These are phyloP conservation scores for Hermanozyma aechmeae DNA, from an alignment of 805 yeast species.

Conservation along the genomic window DNA sequence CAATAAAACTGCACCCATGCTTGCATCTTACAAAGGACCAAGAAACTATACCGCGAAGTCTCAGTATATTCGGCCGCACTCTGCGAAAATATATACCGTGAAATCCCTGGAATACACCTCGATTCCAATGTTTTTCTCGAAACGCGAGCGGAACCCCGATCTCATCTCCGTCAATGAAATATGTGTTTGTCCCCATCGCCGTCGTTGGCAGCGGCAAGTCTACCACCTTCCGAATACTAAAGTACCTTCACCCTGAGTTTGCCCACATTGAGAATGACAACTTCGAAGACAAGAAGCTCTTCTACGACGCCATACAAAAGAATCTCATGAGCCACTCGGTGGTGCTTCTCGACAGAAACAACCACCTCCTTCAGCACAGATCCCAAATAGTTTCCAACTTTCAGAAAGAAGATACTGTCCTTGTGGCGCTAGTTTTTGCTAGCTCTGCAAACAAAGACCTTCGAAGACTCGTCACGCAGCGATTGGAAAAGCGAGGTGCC, in stretches of 20 bases:
- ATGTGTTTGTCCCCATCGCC: conserved; percentile 72
- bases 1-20: too few species aligned
- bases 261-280: conserved; percentile 79
- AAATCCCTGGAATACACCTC: too few species aligned
- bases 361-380: conserved; percentile 66
- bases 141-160: too few species aligned
- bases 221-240: conserved; percentile 59
- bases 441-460: conserved; percentile 20
- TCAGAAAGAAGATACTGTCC: conserved; percentile 25
- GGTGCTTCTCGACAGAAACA: conserved; percentile 76
- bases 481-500: conserved; percentile 70
- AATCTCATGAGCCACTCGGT: conserved; percentile 27
- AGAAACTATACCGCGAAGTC: too few species aligned
- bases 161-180: conserved; percentile 33
- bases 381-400: conserved; percentile 48
- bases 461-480: conserved; percentile 43
- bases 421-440: conserved; percentile 63
- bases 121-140: too few species aligned
- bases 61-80: too few species aligned
- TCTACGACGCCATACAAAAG: conserved; percentile 38
- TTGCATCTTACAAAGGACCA: too few species aligned
- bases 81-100: too few species aligned
- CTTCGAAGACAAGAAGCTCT: conserved; percentile 34
- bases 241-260: conserved; percentile 46
- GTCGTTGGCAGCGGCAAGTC: conserved; percentile 96